These are phyloP conservation scores for Amphibolis antarctica DNA, from an alignment of 106 monocot genomes.

Conservation along the genomic window DNA sequence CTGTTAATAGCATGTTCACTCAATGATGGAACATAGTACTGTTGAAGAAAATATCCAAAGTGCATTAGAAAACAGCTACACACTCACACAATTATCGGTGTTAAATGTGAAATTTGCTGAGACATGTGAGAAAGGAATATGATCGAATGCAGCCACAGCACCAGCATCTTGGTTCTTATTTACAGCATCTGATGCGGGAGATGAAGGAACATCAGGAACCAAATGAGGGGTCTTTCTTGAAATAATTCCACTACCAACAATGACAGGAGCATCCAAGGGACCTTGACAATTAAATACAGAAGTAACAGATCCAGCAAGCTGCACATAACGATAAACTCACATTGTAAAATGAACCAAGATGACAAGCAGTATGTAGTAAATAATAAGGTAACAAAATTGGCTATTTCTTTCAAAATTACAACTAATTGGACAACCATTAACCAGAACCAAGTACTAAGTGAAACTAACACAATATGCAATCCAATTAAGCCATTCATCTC, in stretches of 20 bases:
- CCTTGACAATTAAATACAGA: conserved; percentile 98
- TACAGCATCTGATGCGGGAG: conserved; percentile 80
- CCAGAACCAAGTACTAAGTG: no score
- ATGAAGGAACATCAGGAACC: conserved; percentile 29
- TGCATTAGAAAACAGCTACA: background rate
- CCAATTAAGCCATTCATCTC: no score
- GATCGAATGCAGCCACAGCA: conserved; percentile 95
- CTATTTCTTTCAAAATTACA: background rate
- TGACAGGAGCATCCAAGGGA: conserved; percentile 78
- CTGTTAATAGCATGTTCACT: conserved; percentile 19
- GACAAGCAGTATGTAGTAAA: background rate
- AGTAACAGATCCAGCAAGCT: conserved; percentile 93
- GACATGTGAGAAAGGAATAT: conserved; percentile 83
- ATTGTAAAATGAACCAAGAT: background rate
- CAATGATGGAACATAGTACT: background rate
- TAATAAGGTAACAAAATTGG: no score
- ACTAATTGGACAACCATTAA: background rate
- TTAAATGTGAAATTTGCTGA: conserved; percentile 98
- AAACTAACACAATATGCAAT: no score
- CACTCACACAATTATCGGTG: conserved; percentile 87
- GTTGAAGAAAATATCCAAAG: background rate
- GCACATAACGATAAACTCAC: conserved; percentile 1
- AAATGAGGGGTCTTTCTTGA: conserved; percentile 66
- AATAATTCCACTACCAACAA: conserved; percentile 94
- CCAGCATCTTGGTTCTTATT: conserved; percentile 80